phyloP scores from a whole-genome alignment of 768 basidiomycete genomes.

The Rhizopogon rudus region DNA sequence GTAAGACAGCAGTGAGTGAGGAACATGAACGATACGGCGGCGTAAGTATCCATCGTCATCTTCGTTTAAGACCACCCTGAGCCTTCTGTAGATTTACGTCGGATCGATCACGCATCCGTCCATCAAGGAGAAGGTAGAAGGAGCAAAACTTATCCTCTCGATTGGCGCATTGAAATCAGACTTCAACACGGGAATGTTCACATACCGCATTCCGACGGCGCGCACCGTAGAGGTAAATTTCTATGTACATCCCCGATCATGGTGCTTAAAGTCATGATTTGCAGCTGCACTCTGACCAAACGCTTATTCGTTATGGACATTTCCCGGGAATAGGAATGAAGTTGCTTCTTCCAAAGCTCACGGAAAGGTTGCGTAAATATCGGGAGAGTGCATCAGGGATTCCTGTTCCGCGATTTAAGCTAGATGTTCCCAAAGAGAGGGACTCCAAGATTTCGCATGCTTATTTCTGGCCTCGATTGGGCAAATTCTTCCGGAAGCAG shows the following conservation, averaged over 20 bases:
- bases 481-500: constrained; percentile 60
- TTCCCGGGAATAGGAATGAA: constrained; percentile 75
- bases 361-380: constrained; percentile 44
- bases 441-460: constrained; percentile 61
- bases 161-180: constrained; percentile 69
- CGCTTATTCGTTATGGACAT: constrained; percentile 56
- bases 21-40: constrained; percentile 72
- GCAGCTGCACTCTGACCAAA: constrained; percentile 74
- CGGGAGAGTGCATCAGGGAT: constrained; percentile 35
- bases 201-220: constrained; percentile 58
- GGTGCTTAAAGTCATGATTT: background rate
- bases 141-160: constrained; percentile 69
- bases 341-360: constrained; percentile 66
- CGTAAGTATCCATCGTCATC: constrained; percentile 37
- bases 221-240: constrained; percentile 57
- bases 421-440: constrained; percentile 45
- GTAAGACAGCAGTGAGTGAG: constrained; percentile 74
- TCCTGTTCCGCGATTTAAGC: constrained; percentile 37
- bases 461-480: constrained; percentile 82
- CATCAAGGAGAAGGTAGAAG: constrained; percentile 69
- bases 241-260: background rate
- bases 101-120: constrained; percentile 64
- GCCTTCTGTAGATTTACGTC: constrained; percentile 57
- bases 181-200: constrained; percentile 88
- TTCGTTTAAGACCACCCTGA: constrained; percentile 1